Base-by-base conservation (phyloP, 2,329 filamentous ascomycete genomes). In the Ophiostoma sp. region DNA sequence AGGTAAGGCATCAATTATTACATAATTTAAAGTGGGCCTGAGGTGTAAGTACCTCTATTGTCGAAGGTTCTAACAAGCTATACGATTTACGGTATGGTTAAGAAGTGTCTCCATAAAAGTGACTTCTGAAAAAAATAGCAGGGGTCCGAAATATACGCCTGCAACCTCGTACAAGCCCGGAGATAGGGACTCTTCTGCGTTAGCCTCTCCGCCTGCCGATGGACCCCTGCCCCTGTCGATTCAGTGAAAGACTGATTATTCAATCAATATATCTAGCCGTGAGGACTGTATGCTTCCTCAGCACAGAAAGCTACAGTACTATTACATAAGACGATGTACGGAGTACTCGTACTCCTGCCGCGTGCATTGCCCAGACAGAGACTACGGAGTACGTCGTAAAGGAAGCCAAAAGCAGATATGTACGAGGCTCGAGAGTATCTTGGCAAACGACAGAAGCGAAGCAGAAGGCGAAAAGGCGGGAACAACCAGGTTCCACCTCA, bases 201-300 rank as follows among this genome's bases (percentile, higher is more conserved):
- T 60, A 60, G 55, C 62, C 64, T 65, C 42, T 65, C 64, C 64
- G 64, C 42, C 44, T 65, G 64, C 44, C 40, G 63, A 64, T 44
- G 63, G 63, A 64, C 41, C 12, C 64, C 16, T 9, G 8, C 49
- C 49, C 49, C 49, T 55, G 49, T 6, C 8, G n/a, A n/a, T 27
- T n/a, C 18, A 7, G 47, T 27, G 27, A 27, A 27, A 27, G 27
- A 27, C 27, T 27, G 27, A 27, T 27, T 27, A 27, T 27, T 27
- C 27, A 27, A 27, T 1, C 2, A 27, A 27, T 27, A 27, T 27
- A 27, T 27, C 27, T 27, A 27, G 2, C 27, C 27, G 27, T 27
- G 27, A 27, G 2, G 27, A 27, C 27, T 27, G 27, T 27, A 1
- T 49, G 18, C 47, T 9, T 44, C 8, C 42, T 5, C 42, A 2